A percentile compares a stretch with the other conserved stretches of the same genome.
Evolutionary conservation across 148 eudicot genomes (phyloP).

Genomic region (Suaeda aralocaspica): DNA sequence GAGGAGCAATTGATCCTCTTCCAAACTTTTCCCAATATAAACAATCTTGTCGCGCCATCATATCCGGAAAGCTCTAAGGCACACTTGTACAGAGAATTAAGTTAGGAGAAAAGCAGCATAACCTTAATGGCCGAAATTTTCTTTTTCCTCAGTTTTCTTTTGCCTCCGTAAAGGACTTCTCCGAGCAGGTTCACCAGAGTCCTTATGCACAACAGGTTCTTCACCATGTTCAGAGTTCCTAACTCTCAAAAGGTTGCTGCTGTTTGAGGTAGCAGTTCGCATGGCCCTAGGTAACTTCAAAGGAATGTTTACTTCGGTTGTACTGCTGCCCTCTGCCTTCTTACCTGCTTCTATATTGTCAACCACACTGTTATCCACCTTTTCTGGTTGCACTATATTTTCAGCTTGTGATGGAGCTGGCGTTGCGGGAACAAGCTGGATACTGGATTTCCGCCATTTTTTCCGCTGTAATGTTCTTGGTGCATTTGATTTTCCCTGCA

Average conservation of each 20-base stretch:
- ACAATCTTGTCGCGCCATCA: neutral
- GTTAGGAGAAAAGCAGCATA: neutral
- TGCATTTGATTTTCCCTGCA: constrained; percentile 60
- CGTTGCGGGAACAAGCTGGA: constrained; percentile 68
- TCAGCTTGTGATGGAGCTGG: constrained; percentile 39
- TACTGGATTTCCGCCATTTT: constrained; percentile 70
- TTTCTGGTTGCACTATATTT: constrained; percentile 29
- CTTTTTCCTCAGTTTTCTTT: constrained; percentile 49
- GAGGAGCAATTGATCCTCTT: constrained; percentile 25
- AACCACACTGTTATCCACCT: constrained; percentile 28
- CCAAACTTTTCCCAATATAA: neutral
- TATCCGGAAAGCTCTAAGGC: neutral
- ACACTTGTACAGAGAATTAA: neutral
- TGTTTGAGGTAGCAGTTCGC: constrained; percentile 53
- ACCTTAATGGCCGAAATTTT: constrained; percentile 21
- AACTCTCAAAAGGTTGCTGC: constrained; percentile 49
- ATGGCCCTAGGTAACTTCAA: constrained; percentile 69
- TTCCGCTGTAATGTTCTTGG: constrained; percentile 63
- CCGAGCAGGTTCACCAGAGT: constrained; percentile 38
- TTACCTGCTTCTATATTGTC: constrained; percentile 18
- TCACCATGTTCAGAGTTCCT: constrained; percentile 56
- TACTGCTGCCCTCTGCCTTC: constrained; percentile 33
- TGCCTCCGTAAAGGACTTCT: constrained; percentile 42
- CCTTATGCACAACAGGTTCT: constrained; percentile 38
- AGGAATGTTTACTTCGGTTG: constrained; percentile 40